Base-by-base conservation (phyloP, 768 basidiomycete genomes). In the Boletus reticulatus region DNA sequence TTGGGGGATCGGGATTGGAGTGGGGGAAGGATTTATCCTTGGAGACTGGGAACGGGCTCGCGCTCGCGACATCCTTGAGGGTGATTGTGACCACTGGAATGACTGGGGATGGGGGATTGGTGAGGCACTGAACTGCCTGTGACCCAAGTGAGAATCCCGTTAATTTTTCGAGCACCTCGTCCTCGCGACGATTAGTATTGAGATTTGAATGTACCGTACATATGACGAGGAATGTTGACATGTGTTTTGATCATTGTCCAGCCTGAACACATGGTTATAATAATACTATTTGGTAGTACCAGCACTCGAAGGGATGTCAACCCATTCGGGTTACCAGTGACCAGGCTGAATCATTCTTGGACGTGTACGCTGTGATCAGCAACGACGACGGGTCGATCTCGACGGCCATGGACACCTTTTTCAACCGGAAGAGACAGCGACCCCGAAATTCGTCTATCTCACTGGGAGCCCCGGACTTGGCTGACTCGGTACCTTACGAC, bases 401-500 rank as follows among this genome's bases (percentile, higher is more conserved):
- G 46, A 52, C 43, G 53, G 29, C 36, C 50, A 90, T 90, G 89
- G 85, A 85, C 54, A 79, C 74, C 43, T 62, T 90, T 48, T 88
- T 90, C 69, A 83, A 81, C 48, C 79, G 86, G 65, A 87, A 79
- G 76, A 87, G 79, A 66, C 72, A 73, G 46, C 62, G 71, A 17
- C 80, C 84, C 49, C 81, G 88, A 49, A 84, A 84, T 63, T 77
- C 84, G 46, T 89, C 88, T 10, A 61, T 82, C 14, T 84, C 84
- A 29, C 29, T 29, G 9, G 29, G 8, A 54, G 73, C 62, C 50
- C 80, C 81, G 60, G 86, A 88, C 65, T 76, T 90, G 52, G 76
- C 76, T 61, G 85, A 85, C 68, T 87, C 87, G 12, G 78, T 89
- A 46, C 89, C 88, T 20, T 90, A 90, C 67, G 87, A 89, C 75